These are phyloP conservation scores for Phytophthora nicotianae DNA, from an alignment of 352 stramenopile species.

Conservation along the genomic window DNA sequence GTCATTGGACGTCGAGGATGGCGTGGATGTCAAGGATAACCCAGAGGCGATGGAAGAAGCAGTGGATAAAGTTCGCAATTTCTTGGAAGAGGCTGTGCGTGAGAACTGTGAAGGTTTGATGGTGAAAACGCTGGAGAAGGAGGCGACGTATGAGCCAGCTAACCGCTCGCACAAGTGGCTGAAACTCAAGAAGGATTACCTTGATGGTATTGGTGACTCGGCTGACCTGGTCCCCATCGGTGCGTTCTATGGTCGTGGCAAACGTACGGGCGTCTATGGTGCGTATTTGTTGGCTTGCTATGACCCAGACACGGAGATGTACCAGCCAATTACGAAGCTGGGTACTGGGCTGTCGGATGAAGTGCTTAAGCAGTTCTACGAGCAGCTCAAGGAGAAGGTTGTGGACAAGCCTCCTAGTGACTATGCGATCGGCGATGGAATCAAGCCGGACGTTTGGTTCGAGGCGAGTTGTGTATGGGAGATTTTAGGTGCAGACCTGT, in stretches of 20 bases:
- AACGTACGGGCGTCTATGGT: slow-evolving; percentile 97
- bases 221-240: slow-evolving; percentile 98
- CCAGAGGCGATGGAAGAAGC: slow-evolving; percentile 87
- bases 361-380: slow-evolving; percentile 91
- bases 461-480: slow-evolving; percentile 97
- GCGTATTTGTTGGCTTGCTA: slow-evolving; percentile 99
- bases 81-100: slow-evolving; percentile 95
- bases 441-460: slow-evolving; percentile 96
- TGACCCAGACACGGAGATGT: slow-evolving; percentile 97
- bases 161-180: slow-evolving; percentile 99
- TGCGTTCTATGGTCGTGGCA: slow-evolving; percentile 96
- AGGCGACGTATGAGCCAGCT: slow-evolving; percentile 97
- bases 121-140: slow-evolving; percentile 99
- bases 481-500: slow-evolving; percentile 98
- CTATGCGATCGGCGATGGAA: slow-evolving; percentile 92
- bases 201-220: slow-evolving; percentile 97
- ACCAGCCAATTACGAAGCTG: slow-evolving; percentile 98
- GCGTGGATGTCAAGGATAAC: slow-evolving; percentile 88
- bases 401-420: slow-evolving; percentile 88
- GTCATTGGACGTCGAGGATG: slow-evolving; percentile 88
- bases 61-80: slow-evolving; percentile 86
- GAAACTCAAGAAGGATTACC: slow-evolving; percentile 99
- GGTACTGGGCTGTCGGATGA: slow-evolving; percentile 99
- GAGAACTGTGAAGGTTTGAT: slow-evolving; percentile 98
- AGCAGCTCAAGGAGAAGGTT: slow-evolving; percentile 83